Conservation (phyloP, 202 grass and related monocot genomes). For the Setaria viridis region DNA sequence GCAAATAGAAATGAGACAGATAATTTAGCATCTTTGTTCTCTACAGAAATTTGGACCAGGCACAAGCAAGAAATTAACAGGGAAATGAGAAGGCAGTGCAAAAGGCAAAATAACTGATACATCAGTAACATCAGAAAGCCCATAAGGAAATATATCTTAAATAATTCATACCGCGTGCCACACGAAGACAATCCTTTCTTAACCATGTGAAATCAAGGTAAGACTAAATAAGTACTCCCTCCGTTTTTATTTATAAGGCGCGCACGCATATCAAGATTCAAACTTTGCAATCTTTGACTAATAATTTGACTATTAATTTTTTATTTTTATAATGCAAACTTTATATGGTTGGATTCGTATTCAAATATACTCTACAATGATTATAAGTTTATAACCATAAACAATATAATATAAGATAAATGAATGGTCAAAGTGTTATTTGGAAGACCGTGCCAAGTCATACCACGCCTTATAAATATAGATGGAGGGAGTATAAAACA, state of each 20-base stretch:
- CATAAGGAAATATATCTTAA: not conserved
- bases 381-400: too few relatives aligned
- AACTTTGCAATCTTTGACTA: too few relatives aligned
- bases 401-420: too few relatives aligned
- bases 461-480: too few relatives aligned
- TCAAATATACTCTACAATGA: too few relatives aligned
- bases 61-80: constrained; percentile 22
- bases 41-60: constrained; percentile 6
- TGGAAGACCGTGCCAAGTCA: too few relatives aligned
- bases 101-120: constrained; percentile 19
- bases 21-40: not conserved
- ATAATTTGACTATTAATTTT: too few relatives aligned
- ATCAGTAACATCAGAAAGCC: not conserved
- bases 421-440: too few relatives aligned
- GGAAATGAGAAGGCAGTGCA: not conserved
- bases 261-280: too few relatives aligned
- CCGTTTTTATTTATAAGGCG: too few relatives aligned
- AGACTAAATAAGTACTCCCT: not conserved
- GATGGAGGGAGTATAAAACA: not conserved
- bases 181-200: not conserved
- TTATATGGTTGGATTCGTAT: too few relatives aligned
- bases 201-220: not conserved
- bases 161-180: not conserved
- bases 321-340: too few relatives aligned
- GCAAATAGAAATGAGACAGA: constrained; percentile 1